These are phyloP conservation scores for Coelastrella sp. DNA, from an alignment of 139 green algal species.

Conservation along the genomic window DNA sequence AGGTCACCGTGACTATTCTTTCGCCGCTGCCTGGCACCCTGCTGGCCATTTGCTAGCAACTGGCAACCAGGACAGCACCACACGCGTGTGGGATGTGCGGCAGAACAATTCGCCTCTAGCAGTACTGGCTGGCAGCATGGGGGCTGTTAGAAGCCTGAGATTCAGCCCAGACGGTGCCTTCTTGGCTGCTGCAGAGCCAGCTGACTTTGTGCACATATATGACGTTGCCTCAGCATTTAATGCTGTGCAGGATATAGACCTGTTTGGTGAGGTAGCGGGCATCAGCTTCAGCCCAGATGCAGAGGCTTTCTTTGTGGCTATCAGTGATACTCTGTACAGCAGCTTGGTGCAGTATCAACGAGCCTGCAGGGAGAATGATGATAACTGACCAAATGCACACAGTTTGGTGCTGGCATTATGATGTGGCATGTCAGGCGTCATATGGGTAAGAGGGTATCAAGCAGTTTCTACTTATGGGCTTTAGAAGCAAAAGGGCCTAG, in stretches of 20 bases:
- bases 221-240: slow-evolving; percentile 70
- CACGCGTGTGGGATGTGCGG: slow-evolving; percentile 85
- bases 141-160: slow-evolving; percentile 80
- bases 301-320: slow-evolving; percentile 27
- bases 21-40: slow-evolving; percentile 94
- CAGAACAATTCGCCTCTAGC: slow-evolving; percentile 45
- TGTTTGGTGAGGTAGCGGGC: slow-evolving; percentile 89
- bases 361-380: not conserved
- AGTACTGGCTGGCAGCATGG: slow-evolving; percentile 77
- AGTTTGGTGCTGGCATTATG: not conserved
- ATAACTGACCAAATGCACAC: not conserved
- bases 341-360: slow-evolving; percentile 42
- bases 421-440: not conserved
- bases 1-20: slow-evolving; percentile 94
- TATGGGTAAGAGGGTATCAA: too few relatives aligned
- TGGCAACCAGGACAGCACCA: slow-evolving; percentile 93
- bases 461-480: too few relatives aligned
- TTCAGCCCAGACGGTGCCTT: slow-evolving; percentile 81
- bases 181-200: slow-evolving; percentile 89
- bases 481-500: too few relatives aligned
- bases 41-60: slow-evolving; percentile 86
- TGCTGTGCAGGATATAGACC: slow-evolving; percentile 75
- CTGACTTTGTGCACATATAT: slow-evolving; percentile 95
- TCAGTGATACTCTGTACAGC: slow-evolving; percentile 40
- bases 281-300: slow-evolving; percentile 75